A percentile compares a stretch with the other conserved stretches of the same genome.
These are phyloP conservation scores for Penicillium sp. DNA, from an alignment of 2,329 filamentous ascomycete species.

Conservation along the genomic window DNA sequence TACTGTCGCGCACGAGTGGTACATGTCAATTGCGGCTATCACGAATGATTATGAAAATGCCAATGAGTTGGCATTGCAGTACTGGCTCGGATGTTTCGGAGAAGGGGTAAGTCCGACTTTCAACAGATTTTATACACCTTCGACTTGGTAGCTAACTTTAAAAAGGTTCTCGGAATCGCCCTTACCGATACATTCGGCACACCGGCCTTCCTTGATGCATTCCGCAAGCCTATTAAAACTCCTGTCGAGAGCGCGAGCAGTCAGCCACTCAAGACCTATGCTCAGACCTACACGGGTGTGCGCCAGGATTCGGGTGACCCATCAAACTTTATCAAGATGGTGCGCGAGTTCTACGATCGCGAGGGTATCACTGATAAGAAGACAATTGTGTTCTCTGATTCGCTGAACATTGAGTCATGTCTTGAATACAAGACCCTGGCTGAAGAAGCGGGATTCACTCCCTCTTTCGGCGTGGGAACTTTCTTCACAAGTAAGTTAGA, in stretches of 20 bases:
- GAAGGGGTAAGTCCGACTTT: conserved; percentile 56
- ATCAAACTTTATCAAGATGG: conserved; percentile 71
- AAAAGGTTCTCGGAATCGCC: conserved; percentile 74
- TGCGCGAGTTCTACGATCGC: conserved; percentile 77
- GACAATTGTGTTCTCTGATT: conserved; percentile 92
- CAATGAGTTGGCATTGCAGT: conserved; percentile 78
- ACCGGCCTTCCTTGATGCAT: conserved; percentile 79
- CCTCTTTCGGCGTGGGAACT: conserved; percentile 91
- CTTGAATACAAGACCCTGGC: conserved; percentile 85
- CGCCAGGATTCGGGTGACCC: conserved; percentile 91
- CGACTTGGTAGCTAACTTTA: conserved; percentile 1
- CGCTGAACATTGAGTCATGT: conserved; percentile 85
- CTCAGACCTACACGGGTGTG: conserved; percentile 78
- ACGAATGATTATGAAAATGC: conserved; percentile 80
- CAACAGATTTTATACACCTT: not conserved
- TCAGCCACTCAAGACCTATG: conserved; percentile 64
- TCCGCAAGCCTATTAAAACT: conserved; percentile 65
- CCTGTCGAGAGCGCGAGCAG: conserved; percentile 41
- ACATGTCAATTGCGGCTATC: conserved; percentile 96
- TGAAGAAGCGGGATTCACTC: conserved; percentile 76
- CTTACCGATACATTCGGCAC: conserved; percentile 97
- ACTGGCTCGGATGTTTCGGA: conserved; percentile 92
- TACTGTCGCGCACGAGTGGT: conserved; percentile 96
- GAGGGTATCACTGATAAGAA: conserved; percentile 78
- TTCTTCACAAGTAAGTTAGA: conserved; percentile 74